Evolutionary conservation across 805 yeast genomes (phyloP).

Genomic region (Yarrowia sp.): DNA sequence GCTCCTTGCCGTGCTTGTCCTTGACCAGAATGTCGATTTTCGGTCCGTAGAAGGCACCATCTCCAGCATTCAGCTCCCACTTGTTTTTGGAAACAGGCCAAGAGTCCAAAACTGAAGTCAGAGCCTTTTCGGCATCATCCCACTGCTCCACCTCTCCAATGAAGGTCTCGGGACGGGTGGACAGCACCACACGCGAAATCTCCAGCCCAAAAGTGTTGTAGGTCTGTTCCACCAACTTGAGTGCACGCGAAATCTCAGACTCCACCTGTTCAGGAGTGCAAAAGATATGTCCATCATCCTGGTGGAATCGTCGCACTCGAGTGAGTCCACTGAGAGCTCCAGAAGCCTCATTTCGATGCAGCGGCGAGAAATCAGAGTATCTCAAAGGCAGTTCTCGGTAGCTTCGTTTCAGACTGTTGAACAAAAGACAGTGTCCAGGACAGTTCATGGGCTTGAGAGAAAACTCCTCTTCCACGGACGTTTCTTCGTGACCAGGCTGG

Average conservation of each 20-base stretch:
- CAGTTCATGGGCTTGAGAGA: conserved; percentile 76
- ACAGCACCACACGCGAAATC: conserved; percentile 61
- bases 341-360: conserved; percentile 91
- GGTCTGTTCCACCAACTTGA: conserved; percentile 70
- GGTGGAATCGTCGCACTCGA: conserved; percentile 91
- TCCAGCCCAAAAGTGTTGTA: conserved; percentile 66
- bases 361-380: conserved; percentile 81
- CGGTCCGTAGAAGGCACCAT: conserved; percentile 76
- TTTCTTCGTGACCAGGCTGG: conserved; percentile 34
- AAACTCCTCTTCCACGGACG: conserved; percentile 50
- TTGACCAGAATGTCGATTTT: conserved; percentile 83
- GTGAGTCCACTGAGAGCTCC: conserved; percentile 94
- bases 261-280: conserved; percentile 77
- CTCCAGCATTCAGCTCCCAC: conserved; percentile 84
- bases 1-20: conserved; percentile 76
- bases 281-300: conserved; percentile 97
- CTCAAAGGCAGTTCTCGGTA: conserved; percentile 85
- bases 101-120: conserved; percentile 56
- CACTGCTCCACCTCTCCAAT: conserved; percentile 78
- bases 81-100: conserved; percentile 46
- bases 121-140: conserved; percentile 73
- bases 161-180: conserved; percentile 80
- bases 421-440: conserved; percentile 63
- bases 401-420: conserved; percentile 69
- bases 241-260: conserved; percentile 66